Percentiles rank a stretch among this genome's conserved stretches.
Conservation (phyloP, 2,329 filamentous ascomycete species). For the Lecanicillium sp. region DNA sequence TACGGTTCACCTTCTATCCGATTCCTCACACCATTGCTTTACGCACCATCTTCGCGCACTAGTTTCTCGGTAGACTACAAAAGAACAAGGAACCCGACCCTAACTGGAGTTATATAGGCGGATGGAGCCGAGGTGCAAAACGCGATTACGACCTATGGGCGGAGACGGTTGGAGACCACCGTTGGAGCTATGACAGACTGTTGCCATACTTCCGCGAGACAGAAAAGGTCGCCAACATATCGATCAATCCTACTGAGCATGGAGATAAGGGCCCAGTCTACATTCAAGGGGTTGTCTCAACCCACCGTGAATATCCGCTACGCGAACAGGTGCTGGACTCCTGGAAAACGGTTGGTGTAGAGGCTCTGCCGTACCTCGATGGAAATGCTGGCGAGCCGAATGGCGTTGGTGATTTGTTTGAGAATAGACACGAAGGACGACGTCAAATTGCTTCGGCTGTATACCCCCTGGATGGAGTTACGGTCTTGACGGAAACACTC, state of each 20-base stretch:
- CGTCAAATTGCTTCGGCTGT: conserved; percentile 19
- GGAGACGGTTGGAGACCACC: conserved; percentile 25
- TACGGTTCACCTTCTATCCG: conserved; percentile 6
- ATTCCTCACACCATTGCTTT: too few species aligned
- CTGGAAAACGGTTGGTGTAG: conserved; percentile 34
- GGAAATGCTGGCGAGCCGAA: conserved; percentile 24
- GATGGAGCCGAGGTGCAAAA: conserved; percentile 37
- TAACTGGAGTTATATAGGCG: conserved; percentile 16
- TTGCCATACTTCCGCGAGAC: conserved; percentile 36
- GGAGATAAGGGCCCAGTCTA: conserved; percentile 31
- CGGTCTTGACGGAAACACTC: conserved; percentile 21
- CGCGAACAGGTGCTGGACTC: conserved; percentile 28
- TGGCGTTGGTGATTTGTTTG: conserved; percentile 25
- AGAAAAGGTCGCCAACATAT: conserved; percentile 23
- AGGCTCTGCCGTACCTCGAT: conserved; percentile 19
- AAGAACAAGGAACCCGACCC: background rate
- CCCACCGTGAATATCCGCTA: conserved; percentile 32
- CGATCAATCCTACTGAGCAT: conserved; percentile 27
- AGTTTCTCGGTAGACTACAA: background rate
- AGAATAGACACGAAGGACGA: conserved; percentile 20
- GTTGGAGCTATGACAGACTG: conserved; percentile 40
- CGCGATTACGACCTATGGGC: conserved; percentile 41
- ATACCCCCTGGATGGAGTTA: conserved; percentile 21
- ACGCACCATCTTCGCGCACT: background rate
- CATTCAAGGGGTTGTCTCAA: conserved; percentile 24